Percentiles rank a stretch among this genome's conserved stretches.
These are phyloP conservation scores for Cyclostephanos tholiformis DNA, from an alignment of 108 stramenopile species.

Conservation along the genomic window DNA sequence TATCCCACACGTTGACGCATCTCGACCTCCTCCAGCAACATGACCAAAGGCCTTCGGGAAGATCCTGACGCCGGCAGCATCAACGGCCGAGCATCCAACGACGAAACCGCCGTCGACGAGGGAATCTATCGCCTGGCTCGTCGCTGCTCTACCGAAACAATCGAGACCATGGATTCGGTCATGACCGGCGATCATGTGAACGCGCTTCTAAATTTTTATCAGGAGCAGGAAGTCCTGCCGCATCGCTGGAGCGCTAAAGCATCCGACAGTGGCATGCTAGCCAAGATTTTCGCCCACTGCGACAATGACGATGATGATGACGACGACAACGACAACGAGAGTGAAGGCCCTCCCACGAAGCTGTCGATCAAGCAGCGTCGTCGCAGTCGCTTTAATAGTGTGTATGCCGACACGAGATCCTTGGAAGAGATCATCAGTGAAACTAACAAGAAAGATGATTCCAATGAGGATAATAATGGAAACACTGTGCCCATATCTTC, in stretches of 20 bases:
- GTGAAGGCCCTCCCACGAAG: slow-evolving; percentile 5
- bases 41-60: slow-evolving; percentile 18
- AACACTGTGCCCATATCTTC: too few relatives aligned
- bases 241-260: neutral
- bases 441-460: neutral
- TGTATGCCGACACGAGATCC: neutral
- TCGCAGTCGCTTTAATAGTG: neutral
- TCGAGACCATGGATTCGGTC: neutral
- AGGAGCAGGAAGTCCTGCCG: neutral
- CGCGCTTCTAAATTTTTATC: slow-evolving; percentile 11
- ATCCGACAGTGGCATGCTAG: too few relatives aligned
- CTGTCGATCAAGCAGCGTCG: slow-evolving; percentile 4
- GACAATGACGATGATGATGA: slow-evolving; percentile 1
- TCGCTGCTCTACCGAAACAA: slow-evolving; percentile 3
- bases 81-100: neutral
- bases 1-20: too few relatives aligned
- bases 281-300: neutral
- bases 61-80: slow-evolving; percentile 20
- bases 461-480: neutral
- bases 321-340: neutral
- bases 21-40: too few relatives aligned
- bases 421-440: neutral
- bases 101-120: neutral
- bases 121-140: neutral
- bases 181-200: slow-evolving; percentile 28